Conservation (phyloP, 768 basidiomycete genomes). For the Kwoniella shandongensis region DNA sequence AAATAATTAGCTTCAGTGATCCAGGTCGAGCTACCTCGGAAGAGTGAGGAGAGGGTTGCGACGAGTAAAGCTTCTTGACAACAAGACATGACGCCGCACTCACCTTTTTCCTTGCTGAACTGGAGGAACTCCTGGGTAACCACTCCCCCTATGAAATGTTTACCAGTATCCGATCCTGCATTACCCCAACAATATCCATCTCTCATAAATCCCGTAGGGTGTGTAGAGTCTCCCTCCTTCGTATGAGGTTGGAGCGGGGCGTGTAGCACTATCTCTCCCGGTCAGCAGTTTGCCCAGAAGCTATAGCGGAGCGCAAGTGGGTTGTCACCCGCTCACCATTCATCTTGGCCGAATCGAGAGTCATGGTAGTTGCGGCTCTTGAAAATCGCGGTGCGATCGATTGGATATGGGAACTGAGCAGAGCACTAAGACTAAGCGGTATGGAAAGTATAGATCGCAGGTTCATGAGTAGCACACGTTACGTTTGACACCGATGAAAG, state of each 20-base stretch:
- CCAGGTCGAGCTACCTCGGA: too few relatives aligned
- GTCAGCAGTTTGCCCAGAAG: too few relatives aligned
- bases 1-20: too few relatives aligned
- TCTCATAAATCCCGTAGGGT: conserved; percentile 42
- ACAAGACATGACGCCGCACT: neutral
- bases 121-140: conserved; percentile 49
- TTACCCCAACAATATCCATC: conserved; percentile 47
- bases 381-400: neutral
- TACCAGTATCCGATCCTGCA: conserved; percentile 35
- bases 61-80: neutral
- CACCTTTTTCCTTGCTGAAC: conserved; percentile 46
- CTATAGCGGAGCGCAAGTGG: too few relatives aligned
- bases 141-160: conserved; percentile 48
- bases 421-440: conserved; percentile 8
- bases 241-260: conserved; percentile 40
- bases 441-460: conserved; percentile 18
- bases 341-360: conserved; percentile 32
- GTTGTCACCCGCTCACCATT: conserved; percentile 33
- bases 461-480: conserved; percentile 6
- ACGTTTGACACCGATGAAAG: neutral
- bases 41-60: neutral
- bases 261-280: conserved; percentile 32
- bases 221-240: conserved; percentile 33
- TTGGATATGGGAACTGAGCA: conserved; percentile 3
- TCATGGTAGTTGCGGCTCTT: conserved; percentile 39